Evolutionary conservation across 2,329 filamentous ascomycete species (phyloP).

Genomic region (Talaromyces sp.): DNA sequence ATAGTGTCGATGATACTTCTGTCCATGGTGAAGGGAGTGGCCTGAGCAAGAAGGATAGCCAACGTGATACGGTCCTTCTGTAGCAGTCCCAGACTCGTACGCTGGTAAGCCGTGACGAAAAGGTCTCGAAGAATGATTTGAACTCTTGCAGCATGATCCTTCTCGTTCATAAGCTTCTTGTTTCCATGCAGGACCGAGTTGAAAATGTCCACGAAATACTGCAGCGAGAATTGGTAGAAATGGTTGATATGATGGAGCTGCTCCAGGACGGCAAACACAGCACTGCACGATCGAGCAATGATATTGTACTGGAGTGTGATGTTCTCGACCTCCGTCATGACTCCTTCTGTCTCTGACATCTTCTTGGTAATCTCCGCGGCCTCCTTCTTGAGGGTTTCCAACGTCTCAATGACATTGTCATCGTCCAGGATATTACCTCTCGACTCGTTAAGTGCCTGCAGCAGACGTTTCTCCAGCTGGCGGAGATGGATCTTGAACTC

Average conservation of each 20-base stretch:
- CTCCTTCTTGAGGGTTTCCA: conserved; percentile 96
- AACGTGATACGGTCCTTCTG: conserved; percentile 93
- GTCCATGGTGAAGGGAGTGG: conserved; percentile 94
- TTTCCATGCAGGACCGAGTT: conserved; percentile 81
- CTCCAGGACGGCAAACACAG: conserved; percentile 93
- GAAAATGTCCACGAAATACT: conserved; percentile 98
- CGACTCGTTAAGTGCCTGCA: conserved; percentile 95
- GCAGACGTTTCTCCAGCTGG: conserved; percentile 85
- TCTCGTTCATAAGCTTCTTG: conserved; percentile 63
- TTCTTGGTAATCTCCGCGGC: conserved; percentile 93
- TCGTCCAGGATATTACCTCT: conserved; percentile 97
- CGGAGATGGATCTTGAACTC: conserved; percentile 98
- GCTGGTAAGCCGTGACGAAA: conserved; percentile 85
- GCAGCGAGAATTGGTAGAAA: conserved; percentile 98
- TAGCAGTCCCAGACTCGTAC: conserved; percentile 85
- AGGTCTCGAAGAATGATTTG: conserved; percentile 88
- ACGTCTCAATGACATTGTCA: conserved; percentile 94
- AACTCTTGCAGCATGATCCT: conserved; percentile 71
- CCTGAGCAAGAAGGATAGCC: conserved; percentile 90
- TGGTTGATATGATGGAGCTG: conserved; percentile 98
- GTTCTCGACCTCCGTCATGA: conserved; percentile 95
- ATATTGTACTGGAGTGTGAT: conserved; percentile 93
- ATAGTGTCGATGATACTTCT: conserved; percentile 81
- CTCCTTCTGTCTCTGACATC: conserved; percentile 93
- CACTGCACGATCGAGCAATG: conserved; percentile 90